These are phyloP conservation scores for Oryza glaberrima DNA, from an alignment of 176 grass and related monocot species.

Conservation along the genomic window DNA sequence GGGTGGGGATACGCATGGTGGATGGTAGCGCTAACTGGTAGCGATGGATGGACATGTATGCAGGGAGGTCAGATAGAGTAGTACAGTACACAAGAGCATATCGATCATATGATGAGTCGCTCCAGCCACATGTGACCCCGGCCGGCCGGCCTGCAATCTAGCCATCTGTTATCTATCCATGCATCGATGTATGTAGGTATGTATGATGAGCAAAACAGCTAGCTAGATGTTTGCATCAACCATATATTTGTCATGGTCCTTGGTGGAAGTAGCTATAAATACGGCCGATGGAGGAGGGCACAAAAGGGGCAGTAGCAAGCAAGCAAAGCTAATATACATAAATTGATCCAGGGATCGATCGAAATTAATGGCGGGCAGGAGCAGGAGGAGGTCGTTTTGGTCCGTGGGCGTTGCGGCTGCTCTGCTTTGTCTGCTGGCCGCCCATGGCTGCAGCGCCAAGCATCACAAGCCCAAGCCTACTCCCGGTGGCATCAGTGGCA, in stretches of 20 bases:
- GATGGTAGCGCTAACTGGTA: background rate
- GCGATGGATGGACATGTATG: background rate
- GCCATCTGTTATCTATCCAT: no score
- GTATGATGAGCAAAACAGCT: background rate
- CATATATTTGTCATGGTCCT: background rate
- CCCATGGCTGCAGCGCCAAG: conserved; percentile 16
- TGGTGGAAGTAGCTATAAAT: background rate
- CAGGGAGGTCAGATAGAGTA: background rate
- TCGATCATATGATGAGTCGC: background rate
- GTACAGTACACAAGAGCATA: no score
- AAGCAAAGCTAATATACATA: background rate
- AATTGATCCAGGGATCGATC: background rate
- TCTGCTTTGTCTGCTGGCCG: conserved; percentile 29
- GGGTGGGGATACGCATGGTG: background rate
- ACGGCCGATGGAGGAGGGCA: background rate
- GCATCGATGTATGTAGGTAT: no score
- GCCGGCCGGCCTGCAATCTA: background rate
- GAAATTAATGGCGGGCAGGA: background rate
- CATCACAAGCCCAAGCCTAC: background rate
- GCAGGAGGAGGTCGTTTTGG: background rate
- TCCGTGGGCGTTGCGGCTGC: conserved; percentile 12
- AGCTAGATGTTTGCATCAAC: background rate
- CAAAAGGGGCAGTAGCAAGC: background rate
- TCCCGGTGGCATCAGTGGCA: background rate
- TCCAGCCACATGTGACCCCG: conserved; percentile 6